These are phyloP conservation scores for Pyrenula massariospora DNA, from an alignment of 495 filamentous ascomycete species.

Conservation along the genomic window DNA sequence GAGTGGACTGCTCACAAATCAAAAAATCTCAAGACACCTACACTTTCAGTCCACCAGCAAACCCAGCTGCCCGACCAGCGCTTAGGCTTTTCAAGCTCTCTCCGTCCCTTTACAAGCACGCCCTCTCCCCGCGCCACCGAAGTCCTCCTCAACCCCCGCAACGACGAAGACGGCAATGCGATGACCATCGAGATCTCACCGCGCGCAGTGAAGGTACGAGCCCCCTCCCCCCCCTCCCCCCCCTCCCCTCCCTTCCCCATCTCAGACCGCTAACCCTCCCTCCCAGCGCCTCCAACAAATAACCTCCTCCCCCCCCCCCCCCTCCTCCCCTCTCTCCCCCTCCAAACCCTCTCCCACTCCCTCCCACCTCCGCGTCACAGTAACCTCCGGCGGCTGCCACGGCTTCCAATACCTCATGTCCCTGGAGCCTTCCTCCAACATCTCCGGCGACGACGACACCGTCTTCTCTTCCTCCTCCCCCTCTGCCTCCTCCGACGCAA, in stretches of 20 bases:
- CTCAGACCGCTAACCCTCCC: slow-evolving; percentile 8
- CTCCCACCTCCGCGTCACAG: slow-evolving; percentile 75
- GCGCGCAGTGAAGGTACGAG: slow-evolving; percentile 64
- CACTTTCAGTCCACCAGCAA: neutral
- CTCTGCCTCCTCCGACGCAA: slow-evolving; percentile 8
- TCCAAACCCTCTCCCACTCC: slow-evolving; percentile 54
- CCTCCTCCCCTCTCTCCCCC: slow-evolving; percentile 26
- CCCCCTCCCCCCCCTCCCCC: slow-evolving; percentile 1
- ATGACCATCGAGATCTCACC: slow-evolving; percentile 72
- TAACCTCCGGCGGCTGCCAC: slow-evolving; percentile 89
- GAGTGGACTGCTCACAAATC: neutral
- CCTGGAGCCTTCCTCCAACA: slow-evolving; percentile 46
- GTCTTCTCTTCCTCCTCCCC: slow-evolving; percentile 37
- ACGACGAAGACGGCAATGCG: slow-evolving; percentile 67
- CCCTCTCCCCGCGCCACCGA: slow-evolving; percentile 14
- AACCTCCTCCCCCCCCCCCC: slow-evolving; percentile 30
- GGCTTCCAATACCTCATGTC: slow-evolving; percentile 97
- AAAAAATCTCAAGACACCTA: neutral
- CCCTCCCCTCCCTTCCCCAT: neutral
- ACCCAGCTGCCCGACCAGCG: neutral
- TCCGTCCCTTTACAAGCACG: slow-evolving; percentile 5
- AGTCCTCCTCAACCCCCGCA: slow-evolving; percentile 49
- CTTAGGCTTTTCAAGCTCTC: neutral
- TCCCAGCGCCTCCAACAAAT: slow-evolving; percentile 54
- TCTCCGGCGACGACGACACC: slow-evolving; percentile 67